Conservation (phyloP, 116 monocot species). For the Posidonia oceanica region DNA sequence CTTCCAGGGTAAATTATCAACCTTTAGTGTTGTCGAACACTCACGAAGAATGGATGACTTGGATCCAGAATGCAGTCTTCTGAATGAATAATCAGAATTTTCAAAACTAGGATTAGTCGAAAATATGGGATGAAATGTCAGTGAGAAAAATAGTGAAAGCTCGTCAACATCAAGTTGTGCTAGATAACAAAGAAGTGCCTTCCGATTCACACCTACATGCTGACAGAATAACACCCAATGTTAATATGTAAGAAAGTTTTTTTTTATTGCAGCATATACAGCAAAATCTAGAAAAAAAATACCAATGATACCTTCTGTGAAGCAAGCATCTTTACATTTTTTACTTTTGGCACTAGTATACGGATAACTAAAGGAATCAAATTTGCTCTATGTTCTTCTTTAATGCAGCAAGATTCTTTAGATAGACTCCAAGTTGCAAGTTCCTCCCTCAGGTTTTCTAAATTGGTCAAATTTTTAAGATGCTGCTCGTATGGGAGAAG, state of each 20-base stretch:
- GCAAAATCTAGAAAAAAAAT: background rate
- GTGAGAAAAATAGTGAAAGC: conserved; percentile 63
- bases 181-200: conserved; percentile 68
- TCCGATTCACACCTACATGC: conserved; percentile 71
- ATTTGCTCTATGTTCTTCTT: conserved; percentile 47
- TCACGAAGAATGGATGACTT: conserved; percentile 18
- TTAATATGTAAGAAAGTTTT: background rate
- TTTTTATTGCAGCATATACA: background rate
- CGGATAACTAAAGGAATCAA: conserved; percentile 71
- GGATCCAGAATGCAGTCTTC: background rate
- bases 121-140: conserved; percentile 62
- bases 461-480: conserved; percentile 49
- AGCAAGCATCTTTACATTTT: conserved; percentile 57
- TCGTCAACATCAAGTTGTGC: conserved; percentile 66
- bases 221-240: conserved; percentile 16
- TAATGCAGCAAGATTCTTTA: conserved; percentile 49
- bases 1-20: conserved; percentile 41
- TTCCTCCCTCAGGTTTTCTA: conserved; percentile 68
- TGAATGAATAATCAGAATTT: background rate
- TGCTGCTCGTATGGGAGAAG: conserved; percentile 58
- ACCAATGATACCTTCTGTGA: conserved; percentile 46
- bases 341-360: conserved; percentile 72
- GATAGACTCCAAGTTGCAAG: conserved; percentile 76
- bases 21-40: conserved; percentile 13
- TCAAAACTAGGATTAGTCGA: background rate